Evolutionary conservation across 805 yeast genomes (phyloP).

Genomic region (Priceomyces fermenticarens): DNA sequence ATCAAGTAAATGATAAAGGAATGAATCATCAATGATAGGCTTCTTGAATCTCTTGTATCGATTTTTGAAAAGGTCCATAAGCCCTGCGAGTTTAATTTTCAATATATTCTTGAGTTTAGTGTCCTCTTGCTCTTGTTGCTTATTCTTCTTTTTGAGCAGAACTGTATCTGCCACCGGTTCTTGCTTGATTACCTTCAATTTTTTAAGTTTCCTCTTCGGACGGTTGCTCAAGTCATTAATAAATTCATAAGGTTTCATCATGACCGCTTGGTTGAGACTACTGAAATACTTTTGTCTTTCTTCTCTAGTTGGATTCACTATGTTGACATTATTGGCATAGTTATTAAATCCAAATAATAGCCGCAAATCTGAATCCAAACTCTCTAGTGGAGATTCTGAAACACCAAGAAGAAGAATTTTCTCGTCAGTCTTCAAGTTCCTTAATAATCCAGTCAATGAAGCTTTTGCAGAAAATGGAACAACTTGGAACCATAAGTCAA

Average conservation of each 20-base stretch:
- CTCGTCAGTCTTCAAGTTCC: constrained; percentile 69
- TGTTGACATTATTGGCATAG: constrained; percentile 42
- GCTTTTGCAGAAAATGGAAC: constrained; percentile 68
- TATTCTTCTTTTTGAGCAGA: constrained; percentile 42
- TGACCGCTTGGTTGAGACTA: constrained; percentile 50
- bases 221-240: constrained; percentile 58
- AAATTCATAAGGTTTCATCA: constrained; percentile 68
- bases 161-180: constrained; percentile 25
- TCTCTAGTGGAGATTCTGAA: constrained; percentile 47
- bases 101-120: constrained; percentile 79
- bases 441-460: constrained; percentile 65
- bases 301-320: constrained; percentile 38
- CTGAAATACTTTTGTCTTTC: constrained; percentile 60
- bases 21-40: constrained; percentile 80
- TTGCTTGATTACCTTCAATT: constrained; percentile 30
- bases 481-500: constrained; percentile 71
- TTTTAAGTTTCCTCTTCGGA: constrained; percentile 47
- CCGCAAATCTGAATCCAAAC: constrained; percentile 46
- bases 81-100: constrained; percentile 78
- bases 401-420: constrained; percentile 71
- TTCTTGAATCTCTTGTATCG: constrained; percentile 88
- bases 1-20: constrained; percentile 75
- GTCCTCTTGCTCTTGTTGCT: constrained; percentile 60
- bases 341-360: constrained; percentile 55
- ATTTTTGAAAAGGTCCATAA: constrained; percentile 85